A percentile compares a stretch with the other conserved stretches of the same genome.
Evolutionary conservation across 2,329 filamentous ascomycete species (phyloP).

Genomic region (Pyrenophora seminiperda): DNA sequence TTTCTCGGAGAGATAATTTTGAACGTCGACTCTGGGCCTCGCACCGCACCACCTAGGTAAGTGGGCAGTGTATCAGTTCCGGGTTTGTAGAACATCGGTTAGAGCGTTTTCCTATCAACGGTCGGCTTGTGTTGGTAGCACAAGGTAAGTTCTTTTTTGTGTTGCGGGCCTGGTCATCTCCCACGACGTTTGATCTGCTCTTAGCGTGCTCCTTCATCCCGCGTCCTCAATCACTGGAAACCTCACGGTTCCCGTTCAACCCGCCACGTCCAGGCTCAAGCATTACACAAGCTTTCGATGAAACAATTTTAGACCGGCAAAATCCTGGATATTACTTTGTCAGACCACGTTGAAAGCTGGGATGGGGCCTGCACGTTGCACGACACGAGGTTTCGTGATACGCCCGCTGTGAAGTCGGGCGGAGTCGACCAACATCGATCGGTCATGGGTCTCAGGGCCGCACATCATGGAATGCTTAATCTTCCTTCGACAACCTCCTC

Average conservation of each 20-base stretch:
- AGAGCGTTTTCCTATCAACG: background rate
- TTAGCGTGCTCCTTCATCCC: conserved; percentile 28
- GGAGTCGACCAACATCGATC: conserved; percentile 1
- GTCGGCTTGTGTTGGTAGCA: background rate
- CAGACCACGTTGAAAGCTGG: conserved; percentile 7
- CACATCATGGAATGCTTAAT: too few relatives aligned
- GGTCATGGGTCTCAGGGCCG: background rate
- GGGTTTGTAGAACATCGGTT: background rate
- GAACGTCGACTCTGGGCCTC: too few relatives aligned
- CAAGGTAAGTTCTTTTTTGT: conserved; percentile 2
- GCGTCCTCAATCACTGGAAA: conserved; percentile 15
- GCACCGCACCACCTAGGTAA: too few relatives aligned
- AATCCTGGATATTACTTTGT: conserved; percentile 6
- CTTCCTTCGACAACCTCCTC: too few relatives aligned
- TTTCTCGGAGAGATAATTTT: too few relatives aligned
- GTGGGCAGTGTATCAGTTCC: background rate
- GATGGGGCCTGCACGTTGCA: conserved; percentile 12
- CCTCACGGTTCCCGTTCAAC: conserved; percentile 1
- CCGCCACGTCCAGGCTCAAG: conserved; percentile 25
- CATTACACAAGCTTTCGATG: conserved; percentile 14
- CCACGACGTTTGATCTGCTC: conserved; percentile 40
- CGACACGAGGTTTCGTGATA: conserved; percentile 1
- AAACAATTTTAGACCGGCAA: conserved; percentile 19
- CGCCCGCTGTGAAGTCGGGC: background rate
- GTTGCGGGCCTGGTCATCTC: conserved; percentile 36